phyloP scores from a whole-genome alignment of 768 basidiomycete genomes.

The Auricularia sp. region DNA sequence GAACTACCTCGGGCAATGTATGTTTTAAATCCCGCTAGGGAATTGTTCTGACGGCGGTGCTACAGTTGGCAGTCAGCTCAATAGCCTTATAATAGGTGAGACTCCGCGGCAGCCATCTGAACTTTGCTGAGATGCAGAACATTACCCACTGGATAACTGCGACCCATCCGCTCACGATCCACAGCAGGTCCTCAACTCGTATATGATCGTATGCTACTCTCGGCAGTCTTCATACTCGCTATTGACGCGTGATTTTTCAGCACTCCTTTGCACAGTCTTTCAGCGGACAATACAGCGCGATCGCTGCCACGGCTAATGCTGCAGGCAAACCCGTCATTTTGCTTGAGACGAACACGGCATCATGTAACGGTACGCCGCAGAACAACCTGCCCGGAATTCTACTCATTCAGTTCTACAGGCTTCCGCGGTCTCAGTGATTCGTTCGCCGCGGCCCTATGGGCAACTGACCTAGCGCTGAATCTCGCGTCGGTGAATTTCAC shows the following conservation, averaged over 20 bases:
- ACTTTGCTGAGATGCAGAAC: not conserved
- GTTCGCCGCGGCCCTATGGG: conserved; percentile 54
- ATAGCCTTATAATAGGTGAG: not conserved
- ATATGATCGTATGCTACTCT: not conserved
- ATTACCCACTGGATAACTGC: not conserved
- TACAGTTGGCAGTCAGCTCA: not conserved
- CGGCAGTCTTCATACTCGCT: not conserved
- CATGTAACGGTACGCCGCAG: conserved; percentile 26
- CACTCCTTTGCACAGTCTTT: conserved; percentile 20
- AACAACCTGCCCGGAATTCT: too few relatives aligned
- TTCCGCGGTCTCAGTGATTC: conserved; percentile 46
- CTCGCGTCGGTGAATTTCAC: conserved; percentile 48
- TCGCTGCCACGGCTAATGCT: conserved; percentile 23
- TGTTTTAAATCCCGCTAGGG: not conserved
- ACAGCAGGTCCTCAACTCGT: not conserved
- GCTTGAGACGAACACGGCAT: conserved; percentile 59
- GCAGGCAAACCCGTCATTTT: conserved; percentile 42
- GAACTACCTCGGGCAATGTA: not conserved
- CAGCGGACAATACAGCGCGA: conserved; percentile 27
- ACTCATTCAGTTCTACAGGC: conserved; percentile 5
- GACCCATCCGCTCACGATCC: not conserved
- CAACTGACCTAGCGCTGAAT: conserved; percentile 46
- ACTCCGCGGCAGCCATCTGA: not conserved
- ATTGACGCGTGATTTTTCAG: conserved; percentile 5
- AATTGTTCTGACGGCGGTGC: too few relatives aligned